Evolutionary conservation across 768 basidiomycete species (phyloP).

Genomic region (Tulasnella sp.): DNA sequence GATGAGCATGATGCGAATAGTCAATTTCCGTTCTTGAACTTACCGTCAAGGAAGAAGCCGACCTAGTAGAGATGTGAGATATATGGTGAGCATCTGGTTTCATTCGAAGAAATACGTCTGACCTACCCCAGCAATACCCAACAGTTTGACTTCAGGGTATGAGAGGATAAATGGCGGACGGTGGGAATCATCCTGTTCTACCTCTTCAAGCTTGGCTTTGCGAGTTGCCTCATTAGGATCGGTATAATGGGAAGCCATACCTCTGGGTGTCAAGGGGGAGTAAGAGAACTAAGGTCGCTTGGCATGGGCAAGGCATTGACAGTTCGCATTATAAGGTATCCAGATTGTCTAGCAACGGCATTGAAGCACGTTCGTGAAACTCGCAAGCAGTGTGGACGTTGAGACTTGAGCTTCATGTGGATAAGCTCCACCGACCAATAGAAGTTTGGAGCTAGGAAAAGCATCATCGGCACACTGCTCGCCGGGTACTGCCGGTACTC

Average conservation of each 20-base stretch:
- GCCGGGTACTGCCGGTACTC: no score
- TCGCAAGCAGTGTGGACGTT: neutral
- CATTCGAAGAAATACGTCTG: neutral
- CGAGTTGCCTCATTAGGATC: neutral
- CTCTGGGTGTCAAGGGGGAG: neutral
- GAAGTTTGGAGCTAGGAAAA: neutral
- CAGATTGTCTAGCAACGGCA: neutral
- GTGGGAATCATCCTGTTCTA: neutral
- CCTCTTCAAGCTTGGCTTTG: slow-evolving; percentile 1
- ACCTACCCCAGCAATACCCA: slow-evolving; percentile 18
- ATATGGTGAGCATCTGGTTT: neutral
- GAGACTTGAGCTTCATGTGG: neutral
- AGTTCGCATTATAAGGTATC: neutral
- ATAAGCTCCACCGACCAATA: neutral
- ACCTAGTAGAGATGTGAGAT: neutral
- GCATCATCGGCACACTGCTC: neutral
- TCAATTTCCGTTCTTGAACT: neutral
- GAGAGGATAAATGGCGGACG: slow-evolving; percentile 8
- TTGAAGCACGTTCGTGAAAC: neutral
- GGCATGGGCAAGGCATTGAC: neutral
- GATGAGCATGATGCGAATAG: no score
- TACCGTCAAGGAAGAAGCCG: slow-evolving; percentile 22
- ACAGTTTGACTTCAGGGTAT: slow-evolving; percentile 18
- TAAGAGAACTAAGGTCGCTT: neutral
- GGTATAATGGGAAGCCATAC: neutral